These are phyloP conservation scores for Neoboletus subvelutipes DNA, from an alignment of 768 basidiomycete species.

Conservation along the genomic window DNA sequence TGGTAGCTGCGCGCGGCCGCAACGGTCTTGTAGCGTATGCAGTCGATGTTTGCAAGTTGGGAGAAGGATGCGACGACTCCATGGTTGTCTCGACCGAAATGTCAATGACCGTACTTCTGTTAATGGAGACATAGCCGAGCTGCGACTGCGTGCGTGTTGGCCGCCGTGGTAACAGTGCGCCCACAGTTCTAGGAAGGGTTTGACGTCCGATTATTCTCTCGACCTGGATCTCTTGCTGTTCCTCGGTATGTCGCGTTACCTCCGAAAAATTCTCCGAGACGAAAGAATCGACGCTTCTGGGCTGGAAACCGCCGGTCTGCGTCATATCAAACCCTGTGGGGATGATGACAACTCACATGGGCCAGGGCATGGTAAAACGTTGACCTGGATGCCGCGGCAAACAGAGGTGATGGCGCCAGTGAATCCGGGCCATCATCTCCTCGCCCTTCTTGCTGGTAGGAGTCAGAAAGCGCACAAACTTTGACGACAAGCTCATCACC, in stretches of 20 bases:
- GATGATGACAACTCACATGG: constrained; percentile 33
- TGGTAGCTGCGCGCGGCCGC: constrained; percentile 37
- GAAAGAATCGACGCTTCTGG: constrained; percentile 45
- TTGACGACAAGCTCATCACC: constrained; percentile 34
- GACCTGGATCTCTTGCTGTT: constrained; percentile 49
- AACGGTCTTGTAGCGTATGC: constrained; percentile 26
- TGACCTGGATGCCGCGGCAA: constrained; percentile 44
- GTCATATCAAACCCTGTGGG: constrained; percentile 8
- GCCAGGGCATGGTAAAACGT: constrained; percentile 47
- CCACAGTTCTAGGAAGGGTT: constrained; percentile 43
- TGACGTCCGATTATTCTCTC: constrained; percentile 45
- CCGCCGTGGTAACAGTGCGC: constrained; percentile 45
- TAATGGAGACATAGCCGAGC: constrained; percentile 33
- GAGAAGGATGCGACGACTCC: constrained; percentile 6
- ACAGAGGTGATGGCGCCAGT: constrained; percentile 34
- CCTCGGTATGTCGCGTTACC: constrained; percentile 39
- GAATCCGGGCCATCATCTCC: constrained; percentile 23
- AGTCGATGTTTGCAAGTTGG: constrained; percentile 14
- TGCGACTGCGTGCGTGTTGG: constrained; percentile 44
- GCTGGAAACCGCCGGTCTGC: constrained; percentile 32
- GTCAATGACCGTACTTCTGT: constrained; percentile 41
- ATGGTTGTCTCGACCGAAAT: constrained; percentile 48
- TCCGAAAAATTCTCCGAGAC: constrained; percentile 37
- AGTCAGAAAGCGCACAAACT: constrained; percentile 1
- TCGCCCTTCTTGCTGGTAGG: constrained; percentile 21